A percentile compares a stretch with the other conserved stretches of the same genome.
Conservation (phyloP, 2,329 filamentous ascomycete species). For the Diaporthe amygdali region DNA sequence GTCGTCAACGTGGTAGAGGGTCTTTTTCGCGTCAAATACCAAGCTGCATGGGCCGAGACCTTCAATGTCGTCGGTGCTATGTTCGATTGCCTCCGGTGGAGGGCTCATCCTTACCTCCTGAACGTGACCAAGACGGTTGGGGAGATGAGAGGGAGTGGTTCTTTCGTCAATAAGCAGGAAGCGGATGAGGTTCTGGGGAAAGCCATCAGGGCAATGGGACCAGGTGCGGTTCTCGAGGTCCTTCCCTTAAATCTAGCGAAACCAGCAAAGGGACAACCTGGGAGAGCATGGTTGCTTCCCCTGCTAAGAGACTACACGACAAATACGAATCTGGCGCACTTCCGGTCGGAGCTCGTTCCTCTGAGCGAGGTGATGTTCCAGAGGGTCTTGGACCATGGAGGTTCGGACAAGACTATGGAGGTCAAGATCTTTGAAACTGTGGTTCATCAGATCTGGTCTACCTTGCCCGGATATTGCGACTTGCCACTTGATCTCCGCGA, state of each 20-base stretch:
- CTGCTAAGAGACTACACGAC: conserved; percentile 87
- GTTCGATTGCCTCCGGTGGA: conserved; percentile 88
- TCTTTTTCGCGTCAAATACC: conserved; percentile 87
- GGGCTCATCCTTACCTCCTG: conserved; percentile 77
- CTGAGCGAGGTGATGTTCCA: conserved; percentile 92
- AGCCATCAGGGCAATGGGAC: conserved; percentile 88
- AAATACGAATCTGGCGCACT: conserved; percentile 87
- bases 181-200: conserved; percentile 89
- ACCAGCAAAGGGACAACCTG: conserved; percentile 77
- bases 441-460: conserved; percentile 94
- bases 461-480: conserved; percentile 93
- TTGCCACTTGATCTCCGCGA: conserved; percentile 79
- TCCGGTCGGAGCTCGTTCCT: conserved; percentile 84
- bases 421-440: conserved; percentile 98
- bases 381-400: conserved; percentile 80
- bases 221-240: conserved; percentile 79
- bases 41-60: conserved; percentile 92
- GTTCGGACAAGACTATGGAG: conserved; percentile 89
- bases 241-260: conserved; percentile 86
- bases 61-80: conserved; percentile 88
- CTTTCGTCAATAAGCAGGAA: conserved; percentile 93
- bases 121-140: conserved; percentile 81
- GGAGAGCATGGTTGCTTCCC: conserved; percentile 93
- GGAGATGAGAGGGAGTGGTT: conserved; percentile 84
- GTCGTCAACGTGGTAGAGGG: conserved; percentile 75